phyloP scores from a whole-genome alignment of 1,139 yeast genomes.

The Entelexis sorbosivorans region DNA sequence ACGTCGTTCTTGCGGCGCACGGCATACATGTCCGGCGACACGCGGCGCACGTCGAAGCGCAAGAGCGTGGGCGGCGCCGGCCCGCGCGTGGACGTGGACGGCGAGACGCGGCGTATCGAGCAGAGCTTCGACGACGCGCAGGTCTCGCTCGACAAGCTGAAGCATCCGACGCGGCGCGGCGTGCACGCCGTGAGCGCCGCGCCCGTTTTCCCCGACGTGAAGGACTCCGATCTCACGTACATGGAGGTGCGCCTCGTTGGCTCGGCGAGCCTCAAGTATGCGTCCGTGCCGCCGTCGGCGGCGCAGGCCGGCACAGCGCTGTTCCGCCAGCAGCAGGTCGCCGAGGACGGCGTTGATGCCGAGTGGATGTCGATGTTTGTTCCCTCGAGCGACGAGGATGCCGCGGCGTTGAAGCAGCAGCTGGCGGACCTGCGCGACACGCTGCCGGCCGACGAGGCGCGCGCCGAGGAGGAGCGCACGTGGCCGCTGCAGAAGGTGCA shows the following conservation, averaged over 20 bases:
- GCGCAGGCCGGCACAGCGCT: constrained; percentile 51
- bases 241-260: constrained; percentile 66
- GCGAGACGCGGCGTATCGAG: constrained; percentile 61
- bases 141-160: constrained; percentile 37
- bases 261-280: constrained; percentile 52
- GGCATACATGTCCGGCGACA: constrained; percentile 19
- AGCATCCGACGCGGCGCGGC: constrained; percentile 68
- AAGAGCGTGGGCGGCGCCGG: constrained; percentile 6
- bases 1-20: constrained; percentile 22
- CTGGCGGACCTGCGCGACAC: constrained; percentile 28
- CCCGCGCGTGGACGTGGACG: constrained; percentile 36
- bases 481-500: constrained; percentile 42
- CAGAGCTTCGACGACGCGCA: constrained; percentile 59
- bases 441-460: constrained; percentile 35
- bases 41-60: constrained; percentile 22
- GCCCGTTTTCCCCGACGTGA: constrained; percentile 81
- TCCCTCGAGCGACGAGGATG: constrained; percentile 37
- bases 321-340: constrained; percentile 59
- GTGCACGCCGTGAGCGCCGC: constrained; percentile 67
- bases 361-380: constrained; percentile 76
- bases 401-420: constrained; percentile 25
- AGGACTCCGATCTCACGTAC: constrained; percentile 71
- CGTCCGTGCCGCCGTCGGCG: constrained; percentile 31
- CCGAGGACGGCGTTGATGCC: constrained; percentile 41
- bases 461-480: constrained; percentile 29